These are phyloP conservation scores for Colletotrichum plurivorum DNA, from an alignment of 2,329 filamentous ascomycete species.

Conservation along the genomic window DNA sequence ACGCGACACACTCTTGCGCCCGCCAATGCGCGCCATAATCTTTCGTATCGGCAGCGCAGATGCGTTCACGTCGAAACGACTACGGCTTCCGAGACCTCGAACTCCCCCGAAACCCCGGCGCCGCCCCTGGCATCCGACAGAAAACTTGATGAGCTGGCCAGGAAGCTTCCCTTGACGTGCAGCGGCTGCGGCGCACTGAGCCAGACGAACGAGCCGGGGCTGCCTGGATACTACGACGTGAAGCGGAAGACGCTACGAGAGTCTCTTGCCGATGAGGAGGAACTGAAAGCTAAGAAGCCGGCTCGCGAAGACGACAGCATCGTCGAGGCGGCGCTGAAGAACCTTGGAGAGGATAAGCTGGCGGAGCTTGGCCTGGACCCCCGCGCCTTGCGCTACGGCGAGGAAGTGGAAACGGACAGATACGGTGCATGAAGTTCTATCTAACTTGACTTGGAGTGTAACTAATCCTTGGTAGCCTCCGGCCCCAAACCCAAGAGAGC, in stretches of 20 bases:
- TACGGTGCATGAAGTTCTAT: slow-evolving; percentile 11
- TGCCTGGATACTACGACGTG: slow-evolving; percentile 71
- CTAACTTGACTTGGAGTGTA: not conserved
- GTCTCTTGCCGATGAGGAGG: slow-evolving; percentile 58
- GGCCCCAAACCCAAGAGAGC: slow-evolving; percentile 39
- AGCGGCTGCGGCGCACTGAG: slow-evolving; percentile 76
- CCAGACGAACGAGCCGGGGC: slow-evolving; percentile 65
- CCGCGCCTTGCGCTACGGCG: slow-evolving; percentile 52
- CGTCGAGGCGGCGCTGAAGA: slow-evolving; percentile 60
- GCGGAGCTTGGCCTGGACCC: slow-evolving; percentile 63
- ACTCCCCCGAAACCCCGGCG: not conserved
- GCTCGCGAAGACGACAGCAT: slow-evolving; percentile 59
- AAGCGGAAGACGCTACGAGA: slow-evolving; percentile 64
- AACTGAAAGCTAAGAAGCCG: slow-evolving; percentile 38
- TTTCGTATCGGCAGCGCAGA: slow-evolving; percentile 41
- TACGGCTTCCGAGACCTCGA: not conserved
- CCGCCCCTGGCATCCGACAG: slow-evolving; percentile 5
- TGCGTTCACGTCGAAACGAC: slow-evolving; percentile 46
- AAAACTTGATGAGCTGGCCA: not conserved
- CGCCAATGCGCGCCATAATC: slow-evolving; percentile 38
- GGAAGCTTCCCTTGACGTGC: slow-evolving; percentile 69
- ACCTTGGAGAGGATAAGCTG: slow-evolving; percentile 58
- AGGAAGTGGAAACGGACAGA: slow-evolving; percentile 42
- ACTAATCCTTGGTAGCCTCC: slow-evolving; percentile 20
- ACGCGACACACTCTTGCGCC: slow-evolving; percentile 38